These are phyloP conservation scores for Lasiodiplodia sp. DNA, from an alignment of 2,329 filamentous ascomycete genomes.

Conservation along the genomic window DNA sequence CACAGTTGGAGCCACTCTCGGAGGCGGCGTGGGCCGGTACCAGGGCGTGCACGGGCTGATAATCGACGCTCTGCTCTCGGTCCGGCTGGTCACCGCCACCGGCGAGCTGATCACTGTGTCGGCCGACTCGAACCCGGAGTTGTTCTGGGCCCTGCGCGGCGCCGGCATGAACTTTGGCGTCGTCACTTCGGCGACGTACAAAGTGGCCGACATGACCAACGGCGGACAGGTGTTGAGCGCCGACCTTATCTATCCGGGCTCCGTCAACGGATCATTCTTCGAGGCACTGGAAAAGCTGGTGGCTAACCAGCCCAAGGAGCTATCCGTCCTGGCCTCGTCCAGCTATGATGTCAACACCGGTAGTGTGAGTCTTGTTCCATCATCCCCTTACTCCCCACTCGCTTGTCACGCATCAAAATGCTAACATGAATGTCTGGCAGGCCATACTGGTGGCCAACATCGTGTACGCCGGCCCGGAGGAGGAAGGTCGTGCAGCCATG, in stretches of 20 bases:
- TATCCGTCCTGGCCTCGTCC: too few relatives aligned
- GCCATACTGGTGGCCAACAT: background rate
- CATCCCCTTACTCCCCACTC: too few relatives aligned
- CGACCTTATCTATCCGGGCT: conserved; percentile 14
- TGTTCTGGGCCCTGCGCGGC: conserved; percentile 50
- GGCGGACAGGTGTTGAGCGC: conserved; percentile 29
- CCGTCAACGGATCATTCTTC: background rate
- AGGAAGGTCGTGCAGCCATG: background rate
- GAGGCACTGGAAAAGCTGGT: background rate
- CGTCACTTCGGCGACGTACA: background rate
- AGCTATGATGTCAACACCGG: too few relatives aligned
- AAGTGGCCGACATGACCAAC: conserved; percentile 2
- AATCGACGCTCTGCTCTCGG: conserved; percentile 37
- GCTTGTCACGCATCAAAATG: too few relatives aligned
- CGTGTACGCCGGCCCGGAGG: conserved; percentile 6
- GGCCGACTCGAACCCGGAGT: conserved; percentile 38
- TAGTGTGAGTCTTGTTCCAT: too few relatives aligned
- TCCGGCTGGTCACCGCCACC: conserved; percentile 40
- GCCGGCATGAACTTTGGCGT: conserved; percentile 50
- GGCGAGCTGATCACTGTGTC: conserved; percentile 43
- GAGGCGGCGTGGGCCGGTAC: conserved; percentile 64
- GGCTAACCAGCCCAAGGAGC: too few relatives aligned
- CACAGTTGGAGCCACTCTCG: conserved; percentile 63
- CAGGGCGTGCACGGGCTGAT: conserved; percentile 53
- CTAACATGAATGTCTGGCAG: background rate